These are phyloP conservation scores for Solanum bulbocastanum DNA, from an alignment of 257 asterid species.

Conservation along the genomic window DNA sequence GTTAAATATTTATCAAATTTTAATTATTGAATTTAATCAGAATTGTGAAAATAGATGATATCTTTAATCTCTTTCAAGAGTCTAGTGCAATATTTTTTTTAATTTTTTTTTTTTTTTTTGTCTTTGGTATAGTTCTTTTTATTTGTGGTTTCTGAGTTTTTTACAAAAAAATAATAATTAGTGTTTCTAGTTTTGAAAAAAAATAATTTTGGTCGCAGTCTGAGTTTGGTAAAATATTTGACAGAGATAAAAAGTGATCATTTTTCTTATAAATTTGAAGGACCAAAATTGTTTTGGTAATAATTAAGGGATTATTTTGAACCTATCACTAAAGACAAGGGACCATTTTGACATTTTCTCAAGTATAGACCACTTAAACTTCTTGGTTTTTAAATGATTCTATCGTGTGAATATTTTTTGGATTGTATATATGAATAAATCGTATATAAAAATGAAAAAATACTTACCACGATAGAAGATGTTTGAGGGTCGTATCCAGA, in stretches of 20 bases:
- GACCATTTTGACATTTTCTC: neutral
- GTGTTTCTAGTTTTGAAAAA: too few relatives aligned
- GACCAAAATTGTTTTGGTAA: neutral
- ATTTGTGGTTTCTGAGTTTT: neutral
- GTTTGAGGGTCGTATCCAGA: conserved; percentile 62
- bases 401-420: neutral
- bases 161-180: rapidly evolving
- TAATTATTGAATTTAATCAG: neutral
- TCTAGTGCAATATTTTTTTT: neutral
- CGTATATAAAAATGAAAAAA: neutral
- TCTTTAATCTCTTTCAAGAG: neutral
- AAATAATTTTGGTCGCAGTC: too few relatives aligned
- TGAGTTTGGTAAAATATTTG: neutral
- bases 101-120: neutral
- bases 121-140: neutral
- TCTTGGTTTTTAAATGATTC: neutral
- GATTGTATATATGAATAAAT: neutral
- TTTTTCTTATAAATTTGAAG: neutral
- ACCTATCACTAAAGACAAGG: neutral
- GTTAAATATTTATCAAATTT: neutral
- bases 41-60: neutral
- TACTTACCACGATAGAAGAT: conserved; percentile 21
- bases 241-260: neutral
- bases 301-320: neutral
- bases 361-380: neutral